A percentile compares a stretch with the other conserved stretches of the same genome.
phyloP scores from a whole-genome alignment of 345 rosid genomes.

The Syzygium grande region DNA sequence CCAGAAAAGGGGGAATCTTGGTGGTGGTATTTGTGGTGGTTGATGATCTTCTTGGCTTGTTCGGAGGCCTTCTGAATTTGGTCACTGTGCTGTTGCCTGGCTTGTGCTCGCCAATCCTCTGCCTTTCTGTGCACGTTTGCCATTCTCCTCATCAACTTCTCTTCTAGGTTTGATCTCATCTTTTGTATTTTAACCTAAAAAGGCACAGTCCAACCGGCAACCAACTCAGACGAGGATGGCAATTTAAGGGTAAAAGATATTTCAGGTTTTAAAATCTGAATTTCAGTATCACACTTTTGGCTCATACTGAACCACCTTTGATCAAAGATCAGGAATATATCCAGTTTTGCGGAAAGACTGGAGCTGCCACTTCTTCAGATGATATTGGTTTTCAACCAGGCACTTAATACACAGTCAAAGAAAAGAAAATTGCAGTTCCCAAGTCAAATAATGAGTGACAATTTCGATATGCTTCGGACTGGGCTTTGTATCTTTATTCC shows the following conservation, averaged over 20 bases:
- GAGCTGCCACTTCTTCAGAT: neutral
- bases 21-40: constrained; percentile 7
- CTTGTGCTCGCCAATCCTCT: constrained; percentile 73
- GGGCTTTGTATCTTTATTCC: neutral
- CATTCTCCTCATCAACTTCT: constrained; percentile 88
- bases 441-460: neutral
- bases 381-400: neutral
- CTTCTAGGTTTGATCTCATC: constrained; percentile 84
- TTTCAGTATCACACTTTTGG: neutral
- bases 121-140: constrained; percentile 60
- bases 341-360: neutral
- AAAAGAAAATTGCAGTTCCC: neutral
- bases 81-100: constrained; percentile 50
- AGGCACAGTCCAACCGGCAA: neutral
- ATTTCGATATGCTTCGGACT: neutral
- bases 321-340: neutral
- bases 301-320: neutral
- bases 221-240: neutral
- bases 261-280: neutral
- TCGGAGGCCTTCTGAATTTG: constrained; percentile 42
- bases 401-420: neutral
- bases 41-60: constrained; percentile 34
- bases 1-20: constrained; percentile 3
- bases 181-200: constrained; percentile 78
- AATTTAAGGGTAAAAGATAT: neutral